phyloP scores from a whole-genome alignment of 73 alveolate species.

The Breviolum minutum region DNA sequence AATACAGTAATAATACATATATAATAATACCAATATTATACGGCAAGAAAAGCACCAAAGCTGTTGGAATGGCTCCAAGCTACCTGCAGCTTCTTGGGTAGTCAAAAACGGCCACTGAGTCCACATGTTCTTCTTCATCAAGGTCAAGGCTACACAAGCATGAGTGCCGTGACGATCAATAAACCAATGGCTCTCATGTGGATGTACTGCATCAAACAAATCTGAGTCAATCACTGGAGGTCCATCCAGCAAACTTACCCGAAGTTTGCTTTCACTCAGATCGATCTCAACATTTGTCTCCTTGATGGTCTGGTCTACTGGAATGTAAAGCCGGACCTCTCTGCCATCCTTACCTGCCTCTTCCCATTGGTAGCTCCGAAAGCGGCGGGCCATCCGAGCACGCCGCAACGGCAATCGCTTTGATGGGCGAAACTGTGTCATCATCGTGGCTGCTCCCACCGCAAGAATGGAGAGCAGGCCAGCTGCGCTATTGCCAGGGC shows the following conservation, averaged over 20 bases:
- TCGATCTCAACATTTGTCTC: slow-evolving; percentile 81
- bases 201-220: slow-evolving; percentile 29
- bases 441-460: slow-evolving; percentile 66
- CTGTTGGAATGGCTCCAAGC: background rate
- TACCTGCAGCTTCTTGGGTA: slow-evolving; percentile 55
- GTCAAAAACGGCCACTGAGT: slow-evolving; percentile 60
- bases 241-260: slow-evolving; percentile 30
- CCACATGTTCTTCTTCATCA: slow-evolving; percentile 78
- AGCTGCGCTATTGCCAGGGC: slow-evolving; percentile 65
- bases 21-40: too few relatives aligned
- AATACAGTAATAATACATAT: too few relatives aligned
- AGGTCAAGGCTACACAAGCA: slow-evolving; percentile 67
- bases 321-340: slow-evolving; percentile 72
- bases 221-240: slow-evolving; percentile 78
- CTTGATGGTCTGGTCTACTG: slow-evolving; percentile 68
- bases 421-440: slow-evolving; percentile 87
- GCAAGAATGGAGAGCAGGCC: slow-evolving; percentile 73
- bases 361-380: slow-evolving; percentile 74
- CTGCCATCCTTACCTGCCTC: slow-evolving; percentile 91
- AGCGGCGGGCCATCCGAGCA: slow-evolving; percentile 93
- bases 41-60: too few relatives aligned
- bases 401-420: slow-evolving; percentile 50
- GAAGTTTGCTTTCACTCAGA: slow-evolving; percentile 51
- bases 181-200: slow-evolving; percentile 90
- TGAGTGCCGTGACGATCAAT: slow-evolving; percentile 42